Conservation (phyloP, 2,329 filamentous ascomycete species). For the Fusarium sulawesiense region DNA sequence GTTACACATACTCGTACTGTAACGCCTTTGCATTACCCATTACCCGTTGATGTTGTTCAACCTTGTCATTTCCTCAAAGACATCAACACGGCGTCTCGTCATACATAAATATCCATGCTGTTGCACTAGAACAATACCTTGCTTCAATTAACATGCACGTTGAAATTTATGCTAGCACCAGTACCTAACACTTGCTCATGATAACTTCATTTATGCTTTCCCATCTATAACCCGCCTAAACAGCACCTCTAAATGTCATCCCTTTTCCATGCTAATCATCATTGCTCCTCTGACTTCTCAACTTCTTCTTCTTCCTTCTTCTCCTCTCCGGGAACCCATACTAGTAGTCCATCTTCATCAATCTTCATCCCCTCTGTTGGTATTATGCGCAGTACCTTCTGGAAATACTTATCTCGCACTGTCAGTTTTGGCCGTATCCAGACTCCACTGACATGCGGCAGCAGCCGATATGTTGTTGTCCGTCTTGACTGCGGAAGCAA, state of each 20-base stretch:
- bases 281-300: slow-evolving; percentile 16
- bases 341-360: slow-evolving; percentile 71
- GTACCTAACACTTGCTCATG: slow-evolving; percentile 2
- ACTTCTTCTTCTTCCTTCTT: slow-evolving; percentile 35
- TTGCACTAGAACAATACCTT: neutral
- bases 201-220: slow-evolving; percentile 24
- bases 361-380: slow-evolving; percentile 78
- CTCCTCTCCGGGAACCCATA: slow-evolving; percentile 66
- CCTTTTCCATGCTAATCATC: slow-evolving; percentile 13
- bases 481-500: slow-evolving; percentile 84
- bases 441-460: slow-evolving; percentile 72
- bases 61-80: slow-evolving; percentile 7
- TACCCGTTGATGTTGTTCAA: slow-evolving; percentile 4
- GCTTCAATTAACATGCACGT: neutral
- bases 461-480: slow-evolving; percentile 76
- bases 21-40: slow-evolving; percentile 14
- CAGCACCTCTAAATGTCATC: slow-evolving; percentile 11
- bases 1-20: neutral
- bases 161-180: too few species aligned
- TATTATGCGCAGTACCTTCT: slow-evolving; percentile 85
- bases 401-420: slow-evolving; percentile 91
- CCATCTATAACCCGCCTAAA: slow-evolving; percentile 11
- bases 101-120: neutral
- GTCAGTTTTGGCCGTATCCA: slow-evolving; percentile 80
- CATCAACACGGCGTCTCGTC: slow-evolving; percentile 8